phyloP scores from a whole-genome alignment of 805 yeast genomes.

The Metschnikowia dekortorum region DNA sequence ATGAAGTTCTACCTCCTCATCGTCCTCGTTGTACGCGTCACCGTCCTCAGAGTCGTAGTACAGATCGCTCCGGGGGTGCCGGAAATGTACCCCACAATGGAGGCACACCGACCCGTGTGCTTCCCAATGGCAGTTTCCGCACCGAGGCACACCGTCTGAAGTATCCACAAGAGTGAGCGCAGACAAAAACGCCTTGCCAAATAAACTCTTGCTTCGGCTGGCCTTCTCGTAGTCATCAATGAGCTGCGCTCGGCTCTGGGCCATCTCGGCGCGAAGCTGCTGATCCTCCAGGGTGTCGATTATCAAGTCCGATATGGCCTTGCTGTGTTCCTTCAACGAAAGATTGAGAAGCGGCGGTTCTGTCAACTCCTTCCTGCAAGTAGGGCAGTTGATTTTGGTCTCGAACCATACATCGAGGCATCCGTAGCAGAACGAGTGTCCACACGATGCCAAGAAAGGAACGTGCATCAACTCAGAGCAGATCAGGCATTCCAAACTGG shows the following conservation, averaged over 20 bases:
- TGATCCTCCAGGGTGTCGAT: conserved; percentile 28
- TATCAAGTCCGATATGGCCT: conserved; percentile 34
- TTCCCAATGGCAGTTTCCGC: conserved; percentile 79
- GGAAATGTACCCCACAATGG: conserved; percentile 59
- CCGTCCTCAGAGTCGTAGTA: conserved; percentile 37
- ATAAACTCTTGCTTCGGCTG: conserved; percentile 32
- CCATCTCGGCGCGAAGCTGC: conserved; percentile 20
- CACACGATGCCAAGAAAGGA: conserved; percentile 63
- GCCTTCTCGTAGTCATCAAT: conserved; percentile 39
- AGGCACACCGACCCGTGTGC: conserved; percentile 62
- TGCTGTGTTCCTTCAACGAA: conserved; percentile 44
- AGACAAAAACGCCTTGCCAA: conserved; percentile 47
- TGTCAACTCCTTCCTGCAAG: conserved; percentile 51
- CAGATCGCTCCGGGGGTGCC: conserved; percentile 28
- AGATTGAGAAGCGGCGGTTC: conserved; percentile 52
- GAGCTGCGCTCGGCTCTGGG: conserved; percentile 23
- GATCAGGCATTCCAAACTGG: conserved; percentile 50
- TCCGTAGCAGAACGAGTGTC: conserved; percentile 70
- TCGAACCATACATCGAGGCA: conserved; percentile 62
- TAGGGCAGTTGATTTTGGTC: conserved; percentile 59
- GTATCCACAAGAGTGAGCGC: conserved; percentile 53
- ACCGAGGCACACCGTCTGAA: conserved; percentile 70
- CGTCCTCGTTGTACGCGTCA: conserved; percentile 32
- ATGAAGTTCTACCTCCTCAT: conserved; percentile 22
- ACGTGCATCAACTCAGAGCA: conserved; percentile 67